Conservation (phyloP, 345 rosid genomes). For the Populus alba region DNA sequence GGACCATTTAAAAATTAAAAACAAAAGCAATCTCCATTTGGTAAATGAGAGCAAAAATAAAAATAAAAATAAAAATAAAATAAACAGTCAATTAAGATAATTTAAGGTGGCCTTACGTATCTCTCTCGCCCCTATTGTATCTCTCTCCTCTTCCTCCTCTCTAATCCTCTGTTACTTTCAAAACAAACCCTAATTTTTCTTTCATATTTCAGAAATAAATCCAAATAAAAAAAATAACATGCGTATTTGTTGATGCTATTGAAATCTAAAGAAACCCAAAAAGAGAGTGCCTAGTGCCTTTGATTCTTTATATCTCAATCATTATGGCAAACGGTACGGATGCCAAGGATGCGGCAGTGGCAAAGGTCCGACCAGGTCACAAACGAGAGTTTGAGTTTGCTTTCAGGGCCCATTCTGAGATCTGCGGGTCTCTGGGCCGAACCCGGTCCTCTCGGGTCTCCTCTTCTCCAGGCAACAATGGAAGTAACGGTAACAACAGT, state of each 20-base stretch:
- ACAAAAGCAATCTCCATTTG: neutral
- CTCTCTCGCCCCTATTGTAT: neutral
- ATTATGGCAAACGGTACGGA: conserved; percentile 29
- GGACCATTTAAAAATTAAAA: too few relatives aligned
- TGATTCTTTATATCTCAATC: neutral
- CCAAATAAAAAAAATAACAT: neutral
- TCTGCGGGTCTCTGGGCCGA: conserved; percentile 72
- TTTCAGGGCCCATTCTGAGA: conserved; percentile 73
- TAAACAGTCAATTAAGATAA: neutral
- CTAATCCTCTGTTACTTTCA: neutral
- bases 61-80: neutral
- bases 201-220: neutral
- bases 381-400: conserved; percentile 91
- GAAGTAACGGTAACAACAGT: neutral
- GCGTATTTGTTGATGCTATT: neutral
- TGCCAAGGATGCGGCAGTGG: conserved; percentile 9
- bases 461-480: neutral
- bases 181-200: neutral
- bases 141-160: neutral
- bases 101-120: neutral
- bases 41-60: too few relatives aligned
- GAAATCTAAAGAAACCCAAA: neutral
- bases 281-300: neutral
- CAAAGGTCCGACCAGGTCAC: conserved; percentile 65
- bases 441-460: conserved; percentile 50